phyloP scores from a whole-genome alignment of 352 stramenopile genomes.

The Phytophthora sp. region DNA sequence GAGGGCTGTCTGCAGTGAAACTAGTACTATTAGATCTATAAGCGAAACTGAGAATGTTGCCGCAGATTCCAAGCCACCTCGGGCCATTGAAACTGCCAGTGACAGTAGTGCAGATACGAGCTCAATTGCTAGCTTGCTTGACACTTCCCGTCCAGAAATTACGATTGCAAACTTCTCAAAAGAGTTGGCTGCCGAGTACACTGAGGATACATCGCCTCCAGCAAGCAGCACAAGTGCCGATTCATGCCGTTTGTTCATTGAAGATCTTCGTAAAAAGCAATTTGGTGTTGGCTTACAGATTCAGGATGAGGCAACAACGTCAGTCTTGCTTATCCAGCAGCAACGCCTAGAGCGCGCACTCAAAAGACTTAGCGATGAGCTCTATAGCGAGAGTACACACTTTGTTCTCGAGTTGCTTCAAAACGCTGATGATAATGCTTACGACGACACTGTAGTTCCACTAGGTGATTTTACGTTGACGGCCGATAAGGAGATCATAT shows the following conservation, averaged over 20 bases:
- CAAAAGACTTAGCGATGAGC: slow-evolving; percentile 86
- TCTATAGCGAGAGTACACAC: slow-evolving; percentile 89
- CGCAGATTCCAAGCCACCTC: background rate
- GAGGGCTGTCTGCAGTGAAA: background rate
- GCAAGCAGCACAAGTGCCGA: background rate
- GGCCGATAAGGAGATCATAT: slow-evolving; percentile 55
- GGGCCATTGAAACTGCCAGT: background rate
- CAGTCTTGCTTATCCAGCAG: slow-evolving; percentile 75
- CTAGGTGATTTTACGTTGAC: slow-evolving; percentile 71
- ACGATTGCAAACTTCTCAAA: slow-evolving; percentile 16
- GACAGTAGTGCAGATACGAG: background rate
- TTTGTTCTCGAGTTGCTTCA: slow-evolving; percentile 91
- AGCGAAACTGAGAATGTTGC: background rate
- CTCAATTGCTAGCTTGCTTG: background rate
- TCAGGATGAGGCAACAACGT: slow-evolving; percentile 56
- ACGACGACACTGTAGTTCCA: slow-evolving; percentile 47
- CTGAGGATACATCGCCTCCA: background rate
- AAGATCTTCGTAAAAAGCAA: slow-evolving; percentile 67
- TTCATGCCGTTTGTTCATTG: slow-evolving; percentile 63
- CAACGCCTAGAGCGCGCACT: slow-evolving; percentile 81
- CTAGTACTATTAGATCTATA: background rate
- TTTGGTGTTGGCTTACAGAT: slow-evolving; percentile 83
- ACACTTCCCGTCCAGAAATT: slow-evolving; percentile 3
- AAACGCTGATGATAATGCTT: slow-evolving; percentile 89
- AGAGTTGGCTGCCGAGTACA: background rate